These are phyloP conservation scores for Pseudonitzschia delicatissima DNA, from an alignment of 108 stramenopile species.

Conservation along the genomic window DNA sequence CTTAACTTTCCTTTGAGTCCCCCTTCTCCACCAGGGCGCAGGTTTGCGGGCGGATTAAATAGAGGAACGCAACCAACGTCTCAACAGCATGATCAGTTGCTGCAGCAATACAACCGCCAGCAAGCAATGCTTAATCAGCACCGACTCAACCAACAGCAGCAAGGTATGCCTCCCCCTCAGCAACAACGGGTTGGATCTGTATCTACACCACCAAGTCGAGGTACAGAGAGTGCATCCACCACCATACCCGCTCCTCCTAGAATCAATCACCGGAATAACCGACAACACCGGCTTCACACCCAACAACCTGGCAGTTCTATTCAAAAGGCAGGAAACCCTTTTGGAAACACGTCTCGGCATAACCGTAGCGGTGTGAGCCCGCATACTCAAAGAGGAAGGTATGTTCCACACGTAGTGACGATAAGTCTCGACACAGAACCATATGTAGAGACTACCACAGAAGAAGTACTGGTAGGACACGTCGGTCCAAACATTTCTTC, in stretches of 20 bases:
- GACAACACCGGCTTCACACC: background rate
- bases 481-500: no score
- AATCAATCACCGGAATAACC: constrained; percentile 5
- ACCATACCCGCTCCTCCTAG: constrained; percentile 24
- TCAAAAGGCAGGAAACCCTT: background rate
- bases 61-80: constrained; percentile 1
- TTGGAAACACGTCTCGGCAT: background rate
- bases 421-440: constrained; percentile 68
- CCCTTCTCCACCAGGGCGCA: constrained; percentile 53
- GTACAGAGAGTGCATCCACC: constrained; percentile 31
- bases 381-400: constrained; percentile 44
- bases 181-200: constrained; percentile 47
- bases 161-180: constrained; percentile 30
- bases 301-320: background rate
- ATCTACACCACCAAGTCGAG: constrained; percentile 2
- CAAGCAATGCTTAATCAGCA: background rate
- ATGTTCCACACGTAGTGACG: constrained; percentile 82
- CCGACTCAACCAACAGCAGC: background rate
- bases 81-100: constrained; percentile 3
- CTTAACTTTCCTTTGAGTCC: constrained; percentile 22
- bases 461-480: background rate
- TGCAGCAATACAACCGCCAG: background rate
- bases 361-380: background rate
- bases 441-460: constrained; percentile 10
- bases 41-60: constrained; percentile 32